A percentile compares a stretch with the other conserved stretches of the same genome.
These are phyloP conservation scores for Gynostemma pentaphyllum DNA, from an alignment of 306 rosid genomes.

Conservation along the genomic window DNA sequence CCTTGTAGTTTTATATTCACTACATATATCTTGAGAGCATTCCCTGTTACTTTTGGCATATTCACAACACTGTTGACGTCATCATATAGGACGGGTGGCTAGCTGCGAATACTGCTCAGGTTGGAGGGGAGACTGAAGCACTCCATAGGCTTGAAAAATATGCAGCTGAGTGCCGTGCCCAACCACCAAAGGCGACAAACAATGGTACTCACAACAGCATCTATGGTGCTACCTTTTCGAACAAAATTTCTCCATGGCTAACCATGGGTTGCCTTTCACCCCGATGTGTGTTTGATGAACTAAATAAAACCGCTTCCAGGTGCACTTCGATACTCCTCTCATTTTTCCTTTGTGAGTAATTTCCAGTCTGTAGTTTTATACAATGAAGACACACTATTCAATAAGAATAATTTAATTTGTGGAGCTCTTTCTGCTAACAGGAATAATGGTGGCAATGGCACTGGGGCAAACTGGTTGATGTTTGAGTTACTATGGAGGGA, in stretches of 20 bases:
- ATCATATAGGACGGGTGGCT: slow-evolving; percentile 54
- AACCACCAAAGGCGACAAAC: slow-evolving; percentile 47
- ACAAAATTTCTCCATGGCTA: slow-evolving; percentile 98
- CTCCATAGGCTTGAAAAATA: slow-evolving; percentile 60
- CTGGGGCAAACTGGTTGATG: slow-evolving; percentile 83
- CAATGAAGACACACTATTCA: slow-evolving; percentile 9
- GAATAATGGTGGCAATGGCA: slow-evolving; percentile 43
- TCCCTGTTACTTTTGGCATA: not conserved
- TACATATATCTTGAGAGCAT: not conserved
- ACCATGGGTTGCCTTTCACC: slow-evolving; percentile 96
- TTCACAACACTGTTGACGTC: slow-evolving; percentile 19
- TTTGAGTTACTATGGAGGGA: slow-evolving; percentile 94
- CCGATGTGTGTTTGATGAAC: slow-evolving; percentile 68
- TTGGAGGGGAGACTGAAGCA: slow-evolving; percentile 96
- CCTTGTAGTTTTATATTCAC: not conserved
- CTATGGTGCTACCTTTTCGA: slow-evolving; percentile 85
- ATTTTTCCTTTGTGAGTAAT: not conserved
- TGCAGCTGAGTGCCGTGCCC: slow-evolving; percentile 78
- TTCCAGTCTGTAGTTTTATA: not conserved
- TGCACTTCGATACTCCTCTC: slow-evolving; percentile 12
- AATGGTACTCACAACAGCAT: slow-evolving; percentile 52
- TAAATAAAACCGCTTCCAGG: slow-evolving; percentile 70
- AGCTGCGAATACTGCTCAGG: slow-evolving; percentile 44
- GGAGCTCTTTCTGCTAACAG: slow-evolving; percentile 40
- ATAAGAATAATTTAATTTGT: slow-evolving; percentile 8